phyloP scores from a whole-genome alignment of 192 early-diverging fungal genomes.

The Geosiphon pyriformis region DNA sequence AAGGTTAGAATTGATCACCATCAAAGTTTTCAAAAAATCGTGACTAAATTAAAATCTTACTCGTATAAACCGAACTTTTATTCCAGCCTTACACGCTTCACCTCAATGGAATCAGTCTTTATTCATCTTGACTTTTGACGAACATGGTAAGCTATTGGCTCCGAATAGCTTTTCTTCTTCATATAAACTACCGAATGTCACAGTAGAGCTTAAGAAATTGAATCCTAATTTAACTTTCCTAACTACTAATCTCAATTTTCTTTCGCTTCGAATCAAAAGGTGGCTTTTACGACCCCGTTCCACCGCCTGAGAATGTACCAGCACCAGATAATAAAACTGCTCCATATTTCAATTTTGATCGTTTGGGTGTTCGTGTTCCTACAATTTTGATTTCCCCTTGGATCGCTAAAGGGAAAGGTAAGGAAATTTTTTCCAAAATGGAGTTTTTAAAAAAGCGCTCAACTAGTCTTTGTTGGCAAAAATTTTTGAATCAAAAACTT shows the following conservation, averaged over 20 bases:
- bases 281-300: conserved; percentile 42
- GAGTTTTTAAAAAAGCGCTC: no score
- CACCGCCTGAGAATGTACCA: conserved; percentile 41
- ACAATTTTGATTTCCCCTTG: conserved; percentile 43
- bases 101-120: conserved; percentile 46
- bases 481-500: not conserved
- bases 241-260: conserved; percentile 18
- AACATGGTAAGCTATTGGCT: no score
- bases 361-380: conserved; percentile 48
- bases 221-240: no score
- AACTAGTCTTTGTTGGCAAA: not conserved
- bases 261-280: not conserved
- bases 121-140: conserved; percentile 49
- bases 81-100: conserved; percentile 35
- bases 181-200: no score
- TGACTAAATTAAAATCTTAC: no score
- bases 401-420: conserved; percentile 34
- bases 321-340: conserved; percentile 36
- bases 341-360: conserved; percentile 40
- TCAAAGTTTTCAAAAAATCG: no score
- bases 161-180: no score
- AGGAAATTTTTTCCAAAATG: no score
- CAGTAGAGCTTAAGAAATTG: no score
- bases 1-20: no score
- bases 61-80: no score